phyloP scores from a whole-genome alignment of 129 eudicot species.

The Sambucus nigra region DNA sequence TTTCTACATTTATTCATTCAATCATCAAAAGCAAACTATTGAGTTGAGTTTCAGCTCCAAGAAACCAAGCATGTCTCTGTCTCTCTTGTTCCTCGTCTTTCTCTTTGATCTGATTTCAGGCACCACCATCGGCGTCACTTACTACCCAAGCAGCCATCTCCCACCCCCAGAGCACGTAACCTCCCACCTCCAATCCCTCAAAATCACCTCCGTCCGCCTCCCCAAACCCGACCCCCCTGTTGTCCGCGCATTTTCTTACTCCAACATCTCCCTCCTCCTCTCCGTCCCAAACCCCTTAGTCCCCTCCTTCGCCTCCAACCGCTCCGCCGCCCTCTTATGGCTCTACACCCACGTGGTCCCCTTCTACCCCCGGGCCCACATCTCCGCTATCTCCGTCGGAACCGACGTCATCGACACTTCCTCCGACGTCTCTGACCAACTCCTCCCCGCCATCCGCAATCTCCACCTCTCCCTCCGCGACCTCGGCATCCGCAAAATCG shows the following conservation, averaged over 20 bases:
- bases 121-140: slow-evolving; percentile 59
- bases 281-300: slow-evolving; percentile 11
- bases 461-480: slow-evolving; percentile 33
- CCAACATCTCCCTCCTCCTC: slow-evolving; percentile 68
- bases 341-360: background rate
- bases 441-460: slow-evolving; percentile 68
- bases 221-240: slow-evolving; percentile 39
- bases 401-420: background rate
- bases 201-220: slow-evolving; percentile 51
- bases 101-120: slow-evolving; percentile 22
- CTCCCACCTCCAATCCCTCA: slow-evolving; percentile 29
- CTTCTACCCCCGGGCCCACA: background rate
- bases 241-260: slow-evolving; percentile 65
- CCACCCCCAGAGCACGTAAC: slow-evolving; percentile 55
- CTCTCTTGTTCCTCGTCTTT: slow-evolving; percentile 24
- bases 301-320: background rate
- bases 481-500: slow-evolving; percentile 50
- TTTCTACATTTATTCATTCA: no score
- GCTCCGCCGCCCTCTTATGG: background rate
- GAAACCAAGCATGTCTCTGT: no score
- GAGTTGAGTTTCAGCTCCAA: no score
- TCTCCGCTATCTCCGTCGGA: slow-evolving; percentile 61
- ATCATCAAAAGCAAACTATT: no score
- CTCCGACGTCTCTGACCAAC: slow-evolving; percentile 24
- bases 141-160: slow-evolving; percentile 26